phyloP scores from a whole-genome alignment of 768 basidiomycete genomes.

The Lactifluus pinguis region DNA sequence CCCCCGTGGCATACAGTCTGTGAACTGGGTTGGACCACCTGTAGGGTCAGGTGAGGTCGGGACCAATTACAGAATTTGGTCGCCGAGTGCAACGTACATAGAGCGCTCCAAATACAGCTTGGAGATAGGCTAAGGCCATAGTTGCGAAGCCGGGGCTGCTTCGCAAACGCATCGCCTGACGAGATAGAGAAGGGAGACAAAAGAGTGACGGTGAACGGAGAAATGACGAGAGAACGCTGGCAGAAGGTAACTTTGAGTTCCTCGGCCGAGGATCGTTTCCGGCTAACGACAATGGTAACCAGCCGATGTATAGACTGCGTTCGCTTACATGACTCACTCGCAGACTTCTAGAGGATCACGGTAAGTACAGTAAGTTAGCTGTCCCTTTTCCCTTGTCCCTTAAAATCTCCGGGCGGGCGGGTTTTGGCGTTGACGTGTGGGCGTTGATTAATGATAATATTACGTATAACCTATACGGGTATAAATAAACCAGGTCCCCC shows the following conservation, averaged over 20 bases:
- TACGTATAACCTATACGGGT: no score
- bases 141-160: not conserved
- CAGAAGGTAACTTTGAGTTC: not conserved
- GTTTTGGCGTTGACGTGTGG: no score
- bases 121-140: not conserved
- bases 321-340: no score
- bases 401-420: no score
- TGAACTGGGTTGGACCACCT: slow-evolving; percentile 7
- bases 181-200: not conserved
- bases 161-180: slow-evolving; percentile 1
- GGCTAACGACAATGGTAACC: no score
- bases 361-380: no score
- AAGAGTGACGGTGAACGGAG: not conserved
- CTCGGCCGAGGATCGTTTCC: no score
- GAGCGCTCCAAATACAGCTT: slow-evolving; percentile 2
- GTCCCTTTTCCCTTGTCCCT: no score
- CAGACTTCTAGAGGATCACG: no score
- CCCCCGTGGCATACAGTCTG: slow-evolving; percentile 38
- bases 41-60: not conserved
- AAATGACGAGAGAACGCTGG: not conserved
- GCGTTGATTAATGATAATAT: no score
- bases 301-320: no score
- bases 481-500: no score
- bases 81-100: not conserved
- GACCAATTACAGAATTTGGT: not conserved